Evolutionary conservation across 73 alveolate species (phyloP).

Genomic region (Paramecium pentaurelia): DNA sequence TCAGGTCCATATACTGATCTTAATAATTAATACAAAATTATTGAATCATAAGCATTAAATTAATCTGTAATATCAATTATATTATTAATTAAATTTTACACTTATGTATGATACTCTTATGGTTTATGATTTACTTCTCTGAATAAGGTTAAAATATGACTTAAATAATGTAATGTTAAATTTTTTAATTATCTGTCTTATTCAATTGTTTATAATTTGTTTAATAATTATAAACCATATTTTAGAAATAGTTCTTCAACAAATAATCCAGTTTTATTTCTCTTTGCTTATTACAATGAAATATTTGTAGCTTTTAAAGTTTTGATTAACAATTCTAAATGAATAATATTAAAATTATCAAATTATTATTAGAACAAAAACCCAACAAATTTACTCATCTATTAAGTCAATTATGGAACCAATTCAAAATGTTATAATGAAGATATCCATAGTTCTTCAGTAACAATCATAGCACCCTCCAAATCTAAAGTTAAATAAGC

Average conservation of each 20-base stretch:
- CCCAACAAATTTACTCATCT: constrained; percentile 20
- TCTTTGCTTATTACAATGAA: not conserved
- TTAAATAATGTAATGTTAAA: not conserved
- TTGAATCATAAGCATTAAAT: constrained; percentile 29
- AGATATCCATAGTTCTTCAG: not conserved
- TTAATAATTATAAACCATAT: not conserved
- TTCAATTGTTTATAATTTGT: not conserved
- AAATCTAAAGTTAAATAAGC: not conserved
- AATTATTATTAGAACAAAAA: not conserved
- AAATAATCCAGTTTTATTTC: not conserved
- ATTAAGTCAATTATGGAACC: not conserved
- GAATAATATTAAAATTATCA: not conserved
- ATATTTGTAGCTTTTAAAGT: not conserved
- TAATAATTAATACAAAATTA: not conserved
- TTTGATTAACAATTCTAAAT: not conserved
- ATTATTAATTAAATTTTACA: not conserved
- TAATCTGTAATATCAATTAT: not conserved
- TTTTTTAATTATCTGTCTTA: not conserved
- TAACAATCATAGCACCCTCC: not conserved
- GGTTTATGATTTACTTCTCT: constrained; percentile 30
- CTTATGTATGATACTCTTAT: not conserved
- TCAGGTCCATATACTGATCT: constrained; percentile 8
- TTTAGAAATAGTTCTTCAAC: not conserved
- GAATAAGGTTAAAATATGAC: not conserved
- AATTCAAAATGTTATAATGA: not conserved